A percentile compares a stretch with the other conserved stretches of the same genome.
Evolutionary conservation across 1,284 basidiomycete species (phyloP).

Genomic region (Ustilago sp.): DNA sequence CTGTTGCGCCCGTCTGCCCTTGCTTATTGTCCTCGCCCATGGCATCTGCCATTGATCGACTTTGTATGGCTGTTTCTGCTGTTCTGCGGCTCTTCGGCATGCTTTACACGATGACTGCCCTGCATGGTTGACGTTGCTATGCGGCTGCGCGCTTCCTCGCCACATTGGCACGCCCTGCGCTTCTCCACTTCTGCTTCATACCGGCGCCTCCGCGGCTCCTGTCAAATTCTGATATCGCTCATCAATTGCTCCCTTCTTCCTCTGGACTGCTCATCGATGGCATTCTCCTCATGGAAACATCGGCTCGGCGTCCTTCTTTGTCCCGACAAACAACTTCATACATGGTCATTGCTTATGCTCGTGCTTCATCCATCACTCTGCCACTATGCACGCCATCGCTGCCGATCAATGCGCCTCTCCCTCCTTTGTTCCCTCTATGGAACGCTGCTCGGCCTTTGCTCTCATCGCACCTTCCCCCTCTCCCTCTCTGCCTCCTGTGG

Average conservation of each 20-base stretch:
- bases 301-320: slow-evolving; percentile 10
- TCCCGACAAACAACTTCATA: slow-evolving; percentile 36
- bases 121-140: background rate
- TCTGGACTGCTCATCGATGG: background rate
- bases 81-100: background rate
- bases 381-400: slow-evolving; percentile 30
- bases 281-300: slow-evolving; percentile 11
- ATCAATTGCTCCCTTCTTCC: slow-evolving; percentile 18
- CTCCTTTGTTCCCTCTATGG: slow-evolving; percentile 18
- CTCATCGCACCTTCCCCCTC: background rate
- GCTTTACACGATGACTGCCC: background rate
- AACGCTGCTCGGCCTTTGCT: slow-evolving; percentile 14
- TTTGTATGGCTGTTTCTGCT: background rate
- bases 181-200: slow-evolving; percentile 1
- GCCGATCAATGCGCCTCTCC: slow-evolving; percentile 27
- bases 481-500: background rate
- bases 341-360: slow-evolving; percentile 24
- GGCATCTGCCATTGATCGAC: background rate
- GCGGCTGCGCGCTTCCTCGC: slow-evolving; percentile 17
- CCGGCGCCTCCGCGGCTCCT: slow-evolving; percentile 22
- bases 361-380: slow-evolving; percentile 14
- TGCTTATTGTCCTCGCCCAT: background rate
- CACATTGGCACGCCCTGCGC: slow-evolving; percentile 30
- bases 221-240: slow-evolving; percentile 34
- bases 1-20: background rate